These are phyloP conservation scores for Scutellaria minor DNA, from an alignment of 257 asterid genomes.

Conservation along the genomic window DNA sequence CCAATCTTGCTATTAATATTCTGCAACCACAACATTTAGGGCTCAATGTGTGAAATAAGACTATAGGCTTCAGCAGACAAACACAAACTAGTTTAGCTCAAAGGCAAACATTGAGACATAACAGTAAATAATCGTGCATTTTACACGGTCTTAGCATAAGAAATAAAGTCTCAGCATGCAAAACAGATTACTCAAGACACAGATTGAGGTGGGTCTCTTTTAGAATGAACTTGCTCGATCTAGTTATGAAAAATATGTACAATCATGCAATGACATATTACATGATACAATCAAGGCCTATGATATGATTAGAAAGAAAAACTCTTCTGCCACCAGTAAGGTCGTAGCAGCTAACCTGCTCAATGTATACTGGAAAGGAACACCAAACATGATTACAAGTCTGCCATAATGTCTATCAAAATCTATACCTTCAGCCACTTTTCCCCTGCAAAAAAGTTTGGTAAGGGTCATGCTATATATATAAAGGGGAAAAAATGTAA, in stretches of 20 bases:
- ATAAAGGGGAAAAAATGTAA: conserved; percentile 4
- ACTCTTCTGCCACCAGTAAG: conserved; percentile 7
- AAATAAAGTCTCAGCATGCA: conserved; percentile 13
- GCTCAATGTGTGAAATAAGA: conserved; percentile 24
- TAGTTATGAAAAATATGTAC: background rate
- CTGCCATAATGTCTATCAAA: conserved; percentile 99
- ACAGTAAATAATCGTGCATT: background rate
- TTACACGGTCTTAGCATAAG: background rate
- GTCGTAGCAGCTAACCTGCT: conserved; percentile 65
- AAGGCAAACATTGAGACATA: conserved; percentile 1
- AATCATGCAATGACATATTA: background rate
- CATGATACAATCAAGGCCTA: background rate
- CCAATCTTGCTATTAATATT: conserved; percentile 89
- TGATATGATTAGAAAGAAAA: background rate
- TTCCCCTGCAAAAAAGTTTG: conserved; percentile 69
- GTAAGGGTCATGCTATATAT: conserved; percentile 1
- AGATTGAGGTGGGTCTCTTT: background rate
- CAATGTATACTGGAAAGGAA: conserved; percentile 91
- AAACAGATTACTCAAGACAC: background rate
- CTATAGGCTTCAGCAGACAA: conserved; percentile 18
- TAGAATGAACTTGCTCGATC: background rate
- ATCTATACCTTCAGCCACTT: conserved; percentile 99
- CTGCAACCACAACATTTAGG: conserved; percentile 53
- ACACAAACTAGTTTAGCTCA: conserved; percentile 3
- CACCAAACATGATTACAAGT: conserved; percentile 96